phyloP scores from a whole-genome alignment of 148 eudicot species.

The Camellia granthamiana region DNA sequence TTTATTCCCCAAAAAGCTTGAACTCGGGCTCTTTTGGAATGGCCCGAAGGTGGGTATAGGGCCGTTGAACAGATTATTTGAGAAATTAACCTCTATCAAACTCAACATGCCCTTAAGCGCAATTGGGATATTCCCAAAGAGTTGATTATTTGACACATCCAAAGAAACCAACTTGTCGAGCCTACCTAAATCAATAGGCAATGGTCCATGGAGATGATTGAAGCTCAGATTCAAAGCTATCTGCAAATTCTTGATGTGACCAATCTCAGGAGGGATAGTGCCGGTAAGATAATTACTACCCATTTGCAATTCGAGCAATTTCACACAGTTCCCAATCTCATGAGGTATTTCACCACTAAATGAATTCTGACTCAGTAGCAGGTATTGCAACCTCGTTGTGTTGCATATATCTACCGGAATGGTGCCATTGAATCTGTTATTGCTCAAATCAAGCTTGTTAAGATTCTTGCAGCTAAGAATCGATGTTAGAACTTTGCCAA shows the following conservation, averaged over 20 bases:
- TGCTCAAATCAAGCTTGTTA: slow-evolving; percentile 87
- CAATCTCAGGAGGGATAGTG: slow-evolving; percentile 76
- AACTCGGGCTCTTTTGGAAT: slow-evolving; percentile 74
- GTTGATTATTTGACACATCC: slow-evolving; percentile 80
- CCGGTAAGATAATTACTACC: slow-evolving; percentile 83
- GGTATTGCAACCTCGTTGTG: slow-evolving; percentile 76
- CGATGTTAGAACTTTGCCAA: slow-evolving; percentile 67
- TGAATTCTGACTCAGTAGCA: slow-evolving; percentile 65
- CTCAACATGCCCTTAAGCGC: slow-evolving; percentile 85
- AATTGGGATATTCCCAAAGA: slow-evolving; percentile 66
- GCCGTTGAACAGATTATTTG: slow-evolving; percentile 70
- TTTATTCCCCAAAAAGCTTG: slow-evolving; percentile 72
- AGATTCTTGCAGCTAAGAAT: slow-evolving; percentile 66
- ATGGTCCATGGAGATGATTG: slow-evolving; percentile 77
- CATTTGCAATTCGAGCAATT: slow-evolving; percentile 73
- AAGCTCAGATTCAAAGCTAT: slow-evolving; percentile 81
- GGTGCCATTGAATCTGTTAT: slow-evolving; percentile 76
- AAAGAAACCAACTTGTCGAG: slow-evolving; percentile 91
- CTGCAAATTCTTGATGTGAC: slow-evolving; percentile 78
- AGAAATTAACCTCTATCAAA: slow-evolving; percentile 85
- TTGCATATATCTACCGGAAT: slow-evolving; percentile 66
- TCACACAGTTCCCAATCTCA: slow-evolving; percentile 80
- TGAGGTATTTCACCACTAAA: slow-evolving; percentile 79
- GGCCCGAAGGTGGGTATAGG: slow-evolving; percentile 80
- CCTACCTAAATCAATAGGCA: slow-evolving; percentile 82